These are phyloP conservation scores for Pichia nakasei DNA, from an alignment of 805 yeast species.

Conservation along the genomic window DNA sequence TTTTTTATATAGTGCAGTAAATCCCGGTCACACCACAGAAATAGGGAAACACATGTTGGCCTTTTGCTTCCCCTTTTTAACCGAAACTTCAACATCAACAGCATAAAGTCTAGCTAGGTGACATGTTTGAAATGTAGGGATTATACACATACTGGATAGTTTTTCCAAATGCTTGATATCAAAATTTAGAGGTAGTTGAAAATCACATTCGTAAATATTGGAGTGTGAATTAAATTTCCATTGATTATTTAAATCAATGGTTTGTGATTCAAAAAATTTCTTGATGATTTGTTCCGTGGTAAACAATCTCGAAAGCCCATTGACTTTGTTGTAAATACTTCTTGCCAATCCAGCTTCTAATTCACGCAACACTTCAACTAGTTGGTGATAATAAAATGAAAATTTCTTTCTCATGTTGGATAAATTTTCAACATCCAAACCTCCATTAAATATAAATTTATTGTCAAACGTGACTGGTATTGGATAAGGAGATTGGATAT, in stretches of 20 bases:
- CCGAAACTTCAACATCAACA: constrained; percentile 8
- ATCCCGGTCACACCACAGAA: background rate
- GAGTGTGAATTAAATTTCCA: constrained; percentile 8
- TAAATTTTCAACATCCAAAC: constrained; percentile 2
- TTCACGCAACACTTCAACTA: constrained; percentile 6
- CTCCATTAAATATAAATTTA: constrained; percentile 7
- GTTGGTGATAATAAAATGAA: constrained; percentile 7
- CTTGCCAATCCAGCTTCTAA: constrained; percentile 11
- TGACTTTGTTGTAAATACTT: constrained; percentile 6
- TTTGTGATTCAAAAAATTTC: constrained; percentile 9
- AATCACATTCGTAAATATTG: constrained; percentile 5
- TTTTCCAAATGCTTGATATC: constrained; percentile 4
- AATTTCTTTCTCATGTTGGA: constrained; percentile 7
- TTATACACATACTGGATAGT: constrained; percentile 4
- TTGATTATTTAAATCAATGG: constrained; percentile 4
- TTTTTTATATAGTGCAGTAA: background rate
- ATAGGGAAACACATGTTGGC: constrained; percentile 7
- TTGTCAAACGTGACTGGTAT: constrained; percentile 17
- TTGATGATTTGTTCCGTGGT: constrained; percentile 1
- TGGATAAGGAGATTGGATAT: constrained; percentile 13
- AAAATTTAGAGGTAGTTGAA: constrained; percentile 4
- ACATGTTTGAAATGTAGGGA: constrained; percentile 14
- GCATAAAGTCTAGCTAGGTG: constrained; percentile 11
- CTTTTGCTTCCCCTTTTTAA: constrained; percentile 8
- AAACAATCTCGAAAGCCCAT: constrained; percentile 5